Evolutionary conservation across 805 yeast genomes (phyloP).

Genomic region (Monosporozyma siamensis): DNA sequence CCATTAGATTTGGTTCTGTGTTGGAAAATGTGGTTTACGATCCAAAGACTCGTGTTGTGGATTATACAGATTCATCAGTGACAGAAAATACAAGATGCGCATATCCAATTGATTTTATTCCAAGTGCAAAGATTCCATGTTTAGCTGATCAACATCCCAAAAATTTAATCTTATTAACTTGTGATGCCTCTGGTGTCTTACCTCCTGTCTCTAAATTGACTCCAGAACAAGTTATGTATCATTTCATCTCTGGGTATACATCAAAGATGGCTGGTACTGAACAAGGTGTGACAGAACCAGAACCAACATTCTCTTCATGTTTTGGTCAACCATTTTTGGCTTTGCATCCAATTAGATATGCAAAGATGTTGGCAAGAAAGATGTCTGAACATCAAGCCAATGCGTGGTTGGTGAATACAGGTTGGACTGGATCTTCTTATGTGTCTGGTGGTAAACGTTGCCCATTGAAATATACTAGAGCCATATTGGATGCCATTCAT

Average conservation of each 20-base stretch:
- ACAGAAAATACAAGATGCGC: conserved; percentile 99
- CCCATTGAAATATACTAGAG: conserved; percentile 95
- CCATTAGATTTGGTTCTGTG: conserved; percentile 89
- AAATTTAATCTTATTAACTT: conserved; percentile 83
- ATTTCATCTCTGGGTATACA: conserved; percentile 95
- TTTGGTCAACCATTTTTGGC: conserved; percentile 99
- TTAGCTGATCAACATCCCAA: conserved; percentile 82
- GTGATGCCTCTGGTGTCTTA: conserved; percentile 96
- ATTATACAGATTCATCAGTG: conserved; percentile 68
- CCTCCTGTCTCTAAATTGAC: conserved; percentile 94
- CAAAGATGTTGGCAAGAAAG: conserved; percentile 90
- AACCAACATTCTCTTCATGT: conserved; percentile 96
- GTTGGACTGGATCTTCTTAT: conserved; percentile 95
- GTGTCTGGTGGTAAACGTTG: conserved; percentile 94
- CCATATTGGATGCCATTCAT: conserved; percentile 89
- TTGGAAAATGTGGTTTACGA: conserved; percentile 90
- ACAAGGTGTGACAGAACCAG: conserved; percentile 97
- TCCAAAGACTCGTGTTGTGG: conserved; percentile 68
- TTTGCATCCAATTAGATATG: conserved; percentile 95
- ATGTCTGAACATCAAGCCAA: conserved; percentile 78
- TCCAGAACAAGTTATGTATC: conserved; percentile 97
- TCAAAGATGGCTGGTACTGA: conserved; percentile 99
- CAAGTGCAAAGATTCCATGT: conserved; percentile 94
- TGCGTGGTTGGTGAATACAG: conserved; percentile 97
- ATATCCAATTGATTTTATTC: conserved; percentile 93